Evolutionary conservation across 208 protist species (phyloP), one percentile per base, ranked within the genome.

Genomic region (Trypanosoma melophagium): DNA sequence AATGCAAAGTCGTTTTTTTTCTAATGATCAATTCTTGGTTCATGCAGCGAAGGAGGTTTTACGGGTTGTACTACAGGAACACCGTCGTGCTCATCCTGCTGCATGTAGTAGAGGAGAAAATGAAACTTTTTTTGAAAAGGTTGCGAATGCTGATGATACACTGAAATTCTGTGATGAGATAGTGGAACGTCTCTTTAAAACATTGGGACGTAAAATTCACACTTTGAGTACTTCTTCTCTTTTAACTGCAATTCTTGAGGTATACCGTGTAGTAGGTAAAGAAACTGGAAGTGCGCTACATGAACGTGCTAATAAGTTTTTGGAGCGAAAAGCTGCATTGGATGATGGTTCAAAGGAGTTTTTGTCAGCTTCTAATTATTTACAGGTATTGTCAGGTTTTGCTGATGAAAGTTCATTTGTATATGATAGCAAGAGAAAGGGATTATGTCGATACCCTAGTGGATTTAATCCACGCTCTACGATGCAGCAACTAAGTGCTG

Each of bases 1-100:
- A 54, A 90, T 92, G 84, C 81, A 94, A 61, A 87, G 82, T 60
- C 80, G 89, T 56, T 95, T 93, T 74, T 88, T 93, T 67, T 84
- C 74, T 61, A 97, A 96, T 69, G 55, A 78, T 42, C 87, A 95
- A 70, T 97, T 94, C 63, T 73, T 96, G 31, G 65, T 97, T 31
- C 80, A 93, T 77, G 67, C 79, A 3, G 52, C 61, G 19, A 81
- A 83, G 62, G 83, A 94, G 59, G 53, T 75, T 16, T 40, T 94
- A 4, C 74, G 58, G 25, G 71, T 83, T 57, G 79, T 74, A 59
- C 55, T 89, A 50, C 75, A 73, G 47, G 76, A 76, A 28, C 69
- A 88, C 60, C 25, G 66, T 41, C 51, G 71, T 7, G 25, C 44
- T 52, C 55, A 81, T 54, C 73, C 84, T 22, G 71, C 74, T 42